These are phyloP conservation scores for Senecio squalidus DNA, from an alignment of 140 eudicot species.

Conservation along the genomic window DNA sequence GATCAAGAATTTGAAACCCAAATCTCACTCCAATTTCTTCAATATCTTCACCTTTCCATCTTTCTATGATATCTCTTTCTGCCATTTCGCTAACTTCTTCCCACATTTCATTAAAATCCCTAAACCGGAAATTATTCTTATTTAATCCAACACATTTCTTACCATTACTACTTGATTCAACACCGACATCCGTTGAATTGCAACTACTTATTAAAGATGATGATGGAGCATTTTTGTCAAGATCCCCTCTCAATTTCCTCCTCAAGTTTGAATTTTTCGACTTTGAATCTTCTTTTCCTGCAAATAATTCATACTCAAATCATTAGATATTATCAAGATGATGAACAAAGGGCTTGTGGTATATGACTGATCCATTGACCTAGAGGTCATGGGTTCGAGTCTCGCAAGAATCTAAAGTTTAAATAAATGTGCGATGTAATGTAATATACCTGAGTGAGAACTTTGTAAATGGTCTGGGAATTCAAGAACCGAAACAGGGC, in stretches of 20 bases:
- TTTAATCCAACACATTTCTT: constrained; percentile 12
- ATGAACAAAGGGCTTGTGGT: no score
- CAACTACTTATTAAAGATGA: constrained; percentile 15
- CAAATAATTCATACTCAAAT: constrained; percentile 22
- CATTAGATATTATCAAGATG: not conserved
- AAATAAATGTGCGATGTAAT: not conserved
- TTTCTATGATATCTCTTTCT: constrained; percentile 25
- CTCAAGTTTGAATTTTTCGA: constrained; percentile 32
- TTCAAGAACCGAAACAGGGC: constrained; percentile 80
- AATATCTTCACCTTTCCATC: constrained; percentile 34
- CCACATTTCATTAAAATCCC: constrained; percentile 32
- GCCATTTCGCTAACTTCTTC: constrained; percentile 25
- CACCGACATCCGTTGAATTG: constrained; percentile 16
- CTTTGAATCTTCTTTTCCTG: constrained; percentile 40
- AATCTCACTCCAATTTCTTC: constrained; percentile 38
- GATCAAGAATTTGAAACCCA: constrained; percentile 45
- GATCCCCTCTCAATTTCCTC: constrained; percentile 49
- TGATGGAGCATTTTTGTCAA: constrained; percentile 24
- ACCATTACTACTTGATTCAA: constrained; percentile 12
- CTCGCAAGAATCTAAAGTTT: no score
- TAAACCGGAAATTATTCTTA: constrained; percentile 5
- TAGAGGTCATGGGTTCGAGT: no score
- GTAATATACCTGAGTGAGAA: constrained; percentile 43
- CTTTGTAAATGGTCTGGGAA: constrained; percentile 32
- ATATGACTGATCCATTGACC: no score